Evolutionary conservation across 192 early-diverging fungal species (phyloP), one percentile per base, ranked within the genome.

Genomic region (Globomyces pollinis-pini): DNA sequence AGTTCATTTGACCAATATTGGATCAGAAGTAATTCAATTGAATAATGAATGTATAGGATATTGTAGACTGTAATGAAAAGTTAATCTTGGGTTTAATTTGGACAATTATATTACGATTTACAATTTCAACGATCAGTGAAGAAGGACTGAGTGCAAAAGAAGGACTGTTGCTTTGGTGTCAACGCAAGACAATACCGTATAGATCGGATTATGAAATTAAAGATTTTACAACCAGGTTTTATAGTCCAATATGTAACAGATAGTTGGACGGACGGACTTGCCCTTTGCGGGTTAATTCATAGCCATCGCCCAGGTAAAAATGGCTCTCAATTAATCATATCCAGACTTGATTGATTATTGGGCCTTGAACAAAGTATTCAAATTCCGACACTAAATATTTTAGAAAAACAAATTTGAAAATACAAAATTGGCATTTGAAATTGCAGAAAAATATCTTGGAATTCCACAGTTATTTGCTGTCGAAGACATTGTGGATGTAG

Each of bases 111-210:
- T 77, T 98, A 60, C 83, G 95, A 61, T 98, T 98, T 67, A 89
- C 91, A 18, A 98, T 98, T 68, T 87, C 88, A 29, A 91, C 31
- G 26, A 41, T 61, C 62, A 88, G 88, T 68, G 86, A 96, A 63
- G 93, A 95, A 64, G 95, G 95, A 39, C 78, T 93, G 57, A 92
- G 85, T 47, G 95, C 95, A 32, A 96, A 93, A 73, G 95, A 98
- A 64, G 95, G 65, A 38, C 81, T 98, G 30, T 75, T 98, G 34
- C 78, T 98, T 16, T 98, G 95, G 95, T 96, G 93, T 74, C 95
- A 98, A 72, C 79, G 90, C 56, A 86, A 92, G 59, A 98, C 95
- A 12, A 84, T 91, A 2, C 88, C 90, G 0, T 93, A 93, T 67
- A 69, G 83, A 24, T 63, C 75, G 32, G 90, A 93, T 24, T 93